A percentile compares a stretch with the other conserved stretches of the same genome.
Conservation (phyloP, 257 asterid genomes). For the Nicotiana tomentosiformis region DNA sequence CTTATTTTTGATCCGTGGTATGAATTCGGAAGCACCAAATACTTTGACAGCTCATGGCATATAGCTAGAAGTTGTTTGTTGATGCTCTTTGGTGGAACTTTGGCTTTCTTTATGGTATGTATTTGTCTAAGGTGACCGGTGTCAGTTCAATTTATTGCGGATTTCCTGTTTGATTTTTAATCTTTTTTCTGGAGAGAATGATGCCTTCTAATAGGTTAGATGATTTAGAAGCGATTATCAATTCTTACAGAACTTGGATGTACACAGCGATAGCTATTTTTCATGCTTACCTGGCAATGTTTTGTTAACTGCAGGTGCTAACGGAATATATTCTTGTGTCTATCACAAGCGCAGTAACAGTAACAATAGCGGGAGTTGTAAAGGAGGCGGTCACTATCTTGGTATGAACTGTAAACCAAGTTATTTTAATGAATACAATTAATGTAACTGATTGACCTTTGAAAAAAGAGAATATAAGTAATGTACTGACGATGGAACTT, state of each 20-base stretch:
- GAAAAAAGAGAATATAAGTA: background rate
- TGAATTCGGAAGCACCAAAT: conserved; percentile 52
- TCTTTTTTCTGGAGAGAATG: background rate
- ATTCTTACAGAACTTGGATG: background rate
- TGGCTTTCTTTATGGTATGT: conserved; percentile 95
- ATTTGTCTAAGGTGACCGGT: background rate
- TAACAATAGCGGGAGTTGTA: conserved; percentile 98
- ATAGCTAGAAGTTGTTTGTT: conserved; percentile 70
- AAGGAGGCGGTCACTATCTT: conserved; percentile 95
- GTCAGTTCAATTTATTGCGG: background rate
- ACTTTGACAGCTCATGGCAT: conserved; percentile 87
- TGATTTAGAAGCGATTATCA: background rate
- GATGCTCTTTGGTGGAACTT: conserved; percentile 95
- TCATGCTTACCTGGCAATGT: background rate
- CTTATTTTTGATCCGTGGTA: conserved; percentile 87
- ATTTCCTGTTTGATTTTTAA: background rate
- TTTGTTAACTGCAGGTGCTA: conserved; percentile 60
- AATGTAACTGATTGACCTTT: background rate
- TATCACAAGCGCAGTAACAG: conserved; percentile 95
- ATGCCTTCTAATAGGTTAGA: background rate
- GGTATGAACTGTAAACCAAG: conserved; percentile 36
- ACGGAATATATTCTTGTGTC: conserved; percentile 91
- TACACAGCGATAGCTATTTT: background rate
- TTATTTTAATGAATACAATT: background rate
- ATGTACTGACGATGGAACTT: background rate